Conservation (phyloP, 768 basidiomycete species). For the Boletellus ananiceps region DNA sequence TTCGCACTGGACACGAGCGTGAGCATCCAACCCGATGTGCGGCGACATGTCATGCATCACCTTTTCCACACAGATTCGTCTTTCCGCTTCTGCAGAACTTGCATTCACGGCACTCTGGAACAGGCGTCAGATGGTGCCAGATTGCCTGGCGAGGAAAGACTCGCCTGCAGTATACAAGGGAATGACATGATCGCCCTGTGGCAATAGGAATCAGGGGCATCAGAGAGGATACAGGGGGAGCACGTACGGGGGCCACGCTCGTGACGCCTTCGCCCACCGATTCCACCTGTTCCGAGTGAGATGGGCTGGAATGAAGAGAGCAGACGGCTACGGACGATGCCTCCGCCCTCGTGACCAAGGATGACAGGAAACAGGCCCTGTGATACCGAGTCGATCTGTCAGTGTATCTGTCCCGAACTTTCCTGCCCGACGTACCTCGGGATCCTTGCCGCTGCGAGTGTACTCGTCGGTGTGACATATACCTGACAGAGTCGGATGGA, state of each 20-base stretch:
- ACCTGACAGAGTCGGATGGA: conserved; percentile 37
- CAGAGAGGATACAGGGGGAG: background rate
- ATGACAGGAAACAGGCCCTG: conserved; percentile 90
- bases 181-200: conserved; percentile 90
- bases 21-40: background rate
- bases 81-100: conserved; percentile 99
- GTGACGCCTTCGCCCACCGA: conserved; percentile 97
- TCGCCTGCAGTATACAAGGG: conserved; percentile 92
- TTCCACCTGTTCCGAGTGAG: conserved; percentile 65
- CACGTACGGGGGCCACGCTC: conserved; percentile 51
- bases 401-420: background rate
- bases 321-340: conserved; percentile 52
- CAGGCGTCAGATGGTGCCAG: background rate
- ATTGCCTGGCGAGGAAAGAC: conserved; percentile 9
- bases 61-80: conserved; percentile 97
- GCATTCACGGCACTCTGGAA: conserved; percentile 86
- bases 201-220: background rate
- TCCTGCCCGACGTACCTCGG: conserved; percentile 57
- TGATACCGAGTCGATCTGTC: conserved; percentile 9
- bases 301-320: background rate
- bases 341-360: conserved; percentile 93
- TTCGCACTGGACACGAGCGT: conserved; percentile 54
- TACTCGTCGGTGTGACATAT: conserved; percentile 99
- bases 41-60: conserved; percentile 33
- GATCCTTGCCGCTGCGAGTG: conserved; percentile 92